Percentiles rank a stretch among this genome's conserved stretches.
These are phyloP conservation scores for Westerdykella ornata DNA, from an alignment of 2,329 filamentous ascomycete genomes.

Conservation along the genomic window DNA sequence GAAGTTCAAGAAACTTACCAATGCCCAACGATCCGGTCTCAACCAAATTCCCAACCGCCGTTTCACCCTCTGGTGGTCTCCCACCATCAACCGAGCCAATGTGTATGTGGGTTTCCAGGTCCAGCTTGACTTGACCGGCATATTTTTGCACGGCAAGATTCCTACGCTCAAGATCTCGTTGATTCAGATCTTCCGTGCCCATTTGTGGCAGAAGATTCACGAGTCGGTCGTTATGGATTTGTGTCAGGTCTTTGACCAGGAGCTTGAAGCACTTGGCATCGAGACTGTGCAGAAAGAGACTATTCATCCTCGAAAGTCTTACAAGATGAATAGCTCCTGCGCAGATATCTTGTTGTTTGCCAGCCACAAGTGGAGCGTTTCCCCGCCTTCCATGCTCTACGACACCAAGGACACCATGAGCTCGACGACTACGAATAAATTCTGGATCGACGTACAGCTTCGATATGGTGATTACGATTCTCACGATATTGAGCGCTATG, in stretches of 20 bases:
- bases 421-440: slow-evolving; percentile 93
- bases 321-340: slow-evolving; percentile 99
- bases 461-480: slow-evolving; percentile 98
- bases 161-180: slow-evolving; percentile 95
- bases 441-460: slow-evolving; percentile 96
- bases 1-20: slow-evolving; percentile 99
- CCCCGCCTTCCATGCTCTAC: slow-evolving; percentile 82
- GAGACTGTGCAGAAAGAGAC: slow-evolving; percentile 99
- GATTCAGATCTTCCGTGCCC: slow-evolving; percentile 98
- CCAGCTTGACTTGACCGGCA: slow-evolving; percentile 92
- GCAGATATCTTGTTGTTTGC: slow-evolving; percentile 96
- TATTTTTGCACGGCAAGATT: slow-evolving; percentile 98
- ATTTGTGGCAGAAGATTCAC: slow-evolving; percentile 99
- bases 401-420: slow-evolving; percentile 96
- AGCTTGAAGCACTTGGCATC: slow-evolving; percentile 89
- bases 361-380: slow-evolving; percentile 98
- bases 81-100: slow-evolving; percentile 86
- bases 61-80: slow-evolving; percentile 95
- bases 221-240: slow-evolving; percentile 98
- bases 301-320: slow-evolving; percentile 96
- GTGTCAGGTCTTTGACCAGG: slow-evolving; percentile 96
- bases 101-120: slow-evolving; percentile 99
- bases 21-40: slow-evolving; percentile 90
- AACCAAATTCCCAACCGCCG: slow-evolving; percentile 98
- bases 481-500: slow-evolving; percentile 96